Evolutionary conservation across 1,284 basidiomycete genomes (phyloP), one percentile per base, ranked within the genome.

Genomic region (Irpex rosettiformis): DNA sequence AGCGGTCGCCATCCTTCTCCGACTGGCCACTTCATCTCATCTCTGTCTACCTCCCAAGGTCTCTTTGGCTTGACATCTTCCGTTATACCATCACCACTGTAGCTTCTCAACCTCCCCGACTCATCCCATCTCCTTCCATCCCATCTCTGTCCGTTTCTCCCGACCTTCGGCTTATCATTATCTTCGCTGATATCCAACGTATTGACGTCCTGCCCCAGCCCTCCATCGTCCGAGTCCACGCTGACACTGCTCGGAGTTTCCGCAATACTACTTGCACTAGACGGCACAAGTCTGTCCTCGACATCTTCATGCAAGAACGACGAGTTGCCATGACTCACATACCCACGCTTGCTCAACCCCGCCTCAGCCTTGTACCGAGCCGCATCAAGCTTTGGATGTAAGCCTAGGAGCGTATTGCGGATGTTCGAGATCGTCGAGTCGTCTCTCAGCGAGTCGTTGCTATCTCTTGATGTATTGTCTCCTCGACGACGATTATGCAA

Each of bases 361-460:
- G 86, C 86, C 69, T 88, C 86, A 0, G 86, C 86, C 70, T 88
- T 88, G 70, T 81, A 89, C 60, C 84, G 71, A 33, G 83, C 86
- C n/a, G 72, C 68, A 56, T 79, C 76, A 25, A 81, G 66, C 45
- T 74, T 76, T 5, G 78, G 76, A 61, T 82, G 78, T 10, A 85
- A 69, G 18, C 70, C 72, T 21, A 55, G 8, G 43, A 56, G 58
- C 51, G 43, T 57, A 54, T 42, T 43, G 30, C 18, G 54, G 56
- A 55, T 60, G 40, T 45, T 54, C 47, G 75, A 66, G 13, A 77
- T 69, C 13, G 72, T 66, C 16, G 73, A 68, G 57, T 67, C 66
- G 16, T 59, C 60, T 25, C 48, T 42, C 21, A 56, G 60, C 29
- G 56, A 27, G 48, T 54, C 57, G 52, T 33, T 61, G 27, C 48